Conservation (phyloP, 495 filamentous ascomycete species). For the Coniosporium apollinis region DNA sequence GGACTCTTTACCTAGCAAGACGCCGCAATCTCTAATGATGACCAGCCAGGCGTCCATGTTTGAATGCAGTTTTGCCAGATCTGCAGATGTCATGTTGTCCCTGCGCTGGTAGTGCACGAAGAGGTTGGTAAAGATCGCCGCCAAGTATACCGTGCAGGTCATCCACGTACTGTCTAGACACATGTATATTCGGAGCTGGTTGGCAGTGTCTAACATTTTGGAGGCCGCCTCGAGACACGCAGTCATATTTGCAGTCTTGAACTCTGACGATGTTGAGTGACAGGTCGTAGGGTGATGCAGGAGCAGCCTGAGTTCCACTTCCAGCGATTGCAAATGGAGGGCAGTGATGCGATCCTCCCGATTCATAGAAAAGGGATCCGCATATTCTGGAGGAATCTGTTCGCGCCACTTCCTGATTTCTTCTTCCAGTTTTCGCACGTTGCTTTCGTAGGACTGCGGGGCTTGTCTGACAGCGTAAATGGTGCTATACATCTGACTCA, state of each 20-base stretch:
- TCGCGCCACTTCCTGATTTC: slow-evolving; percentile 38
- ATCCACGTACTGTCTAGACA: slow-evolving; percentile 76
- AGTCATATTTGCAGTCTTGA: slow-evolving; percentile 47
- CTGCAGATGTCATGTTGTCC: slow-evolving; percentile 34
- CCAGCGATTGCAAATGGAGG: slow-evolving; percentile 30
- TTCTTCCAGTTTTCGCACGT: slow-evolving; percentile 43
- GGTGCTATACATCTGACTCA: slow-evolving; percentile 52
- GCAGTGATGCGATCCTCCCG: slow-evolving; percentile 33
- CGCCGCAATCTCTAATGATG: slow-evolving; percentile 48
- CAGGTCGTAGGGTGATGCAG: slow-evolving; percentile 60
- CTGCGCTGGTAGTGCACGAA: slow-evolving; percentile 53
- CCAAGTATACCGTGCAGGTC: slow-evolving; percentile 49
- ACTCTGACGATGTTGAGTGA: slow-evolving; percentile 37
- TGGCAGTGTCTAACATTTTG: slow-evolving; percentile 43
- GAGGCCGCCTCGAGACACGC: slow-evolving; percentile 49
- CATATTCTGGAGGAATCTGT: slow-evolving; percentile 37
- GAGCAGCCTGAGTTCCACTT: slow-evolving; percentile 31
- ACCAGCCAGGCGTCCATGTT: slow-evolving; percentile 56
- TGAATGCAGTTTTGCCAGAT: slow-evolving; percentile 36
- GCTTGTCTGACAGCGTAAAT: slow-evolving; percentile 48
- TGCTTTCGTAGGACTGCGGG: slow-evolving; percentile 40
- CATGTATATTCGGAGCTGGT: slow-evolving; percentile 40
- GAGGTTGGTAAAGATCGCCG: slow-evolving; percentile 54
- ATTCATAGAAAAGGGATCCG: slow-evolving; percentile 26
- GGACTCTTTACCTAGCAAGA: slow-evolving; percentile 37